These are phyloP conservation scores for Raphanus raphanistrum DNA, from an alignment of 345 rosid genomes.

Conservation along the genomic window DNA sequence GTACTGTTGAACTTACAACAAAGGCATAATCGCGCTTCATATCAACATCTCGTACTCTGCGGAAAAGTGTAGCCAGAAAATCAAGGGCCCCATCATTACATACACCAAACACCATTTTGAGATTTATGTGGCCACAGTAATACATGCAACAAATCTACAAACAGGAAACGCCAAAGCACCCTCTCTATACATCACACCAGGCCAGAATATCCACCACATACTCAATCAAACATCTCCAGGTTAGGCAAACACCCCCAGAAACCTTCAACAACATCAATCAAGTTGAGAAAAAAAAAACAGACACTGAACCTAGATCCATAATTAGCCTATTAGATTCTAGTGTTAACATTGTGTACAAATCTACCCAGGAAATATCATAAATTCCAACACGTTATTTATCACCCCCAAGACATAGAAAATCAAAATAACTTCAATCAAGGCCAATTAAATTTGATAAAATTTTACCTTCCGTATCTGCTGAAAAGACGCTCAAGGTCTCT, in stretches of 20 bases:
- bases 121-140: slow-evolving; percentile 63
- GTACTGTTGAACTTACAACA: slow-evolving; percentile 58
- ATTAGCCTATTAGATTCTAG: not conserved
- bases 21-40: slow-evolving; percentile 99
- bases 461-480: slow-evolving; percentile 67
- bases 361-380: not conserved
- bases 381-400: too few species aligned
- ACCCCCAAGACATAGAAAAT: not conserved
- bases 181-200: slow-evolving; percentile 38
- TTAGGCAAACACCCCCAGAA: slow-evolving; percentile 80
- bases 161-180: slow-evolving; percentile 37
- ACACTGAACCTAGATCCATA: slow-evolving; percentile 39
- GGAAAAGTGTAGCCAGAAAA: slow-evolving; percentile 94
- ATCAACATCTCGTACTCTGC: slow-evolving; percentile 99
- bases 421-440: not conserved
- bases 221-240: slow-evolving; percentile 69
- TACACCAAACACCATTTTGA: slow-evolving; percentile 71
- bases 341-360: not conserved
- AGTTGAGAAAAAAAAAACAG: slow-evolving; percentile 54
- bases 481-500: slow-evolving; percentile 61
- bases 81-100: slow-evolving; percentile 97
- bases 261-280: slow-evolving; percentile 98
- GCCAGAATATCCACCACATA: slow-evolving; percentile 53
- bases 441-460: not conserved
- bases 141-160: slow-evolving; percentile 65